phyloP scores from a whole-genome alignment of 805 yeast species.

The Saccharomycopsis synnaedendra region DNA sequence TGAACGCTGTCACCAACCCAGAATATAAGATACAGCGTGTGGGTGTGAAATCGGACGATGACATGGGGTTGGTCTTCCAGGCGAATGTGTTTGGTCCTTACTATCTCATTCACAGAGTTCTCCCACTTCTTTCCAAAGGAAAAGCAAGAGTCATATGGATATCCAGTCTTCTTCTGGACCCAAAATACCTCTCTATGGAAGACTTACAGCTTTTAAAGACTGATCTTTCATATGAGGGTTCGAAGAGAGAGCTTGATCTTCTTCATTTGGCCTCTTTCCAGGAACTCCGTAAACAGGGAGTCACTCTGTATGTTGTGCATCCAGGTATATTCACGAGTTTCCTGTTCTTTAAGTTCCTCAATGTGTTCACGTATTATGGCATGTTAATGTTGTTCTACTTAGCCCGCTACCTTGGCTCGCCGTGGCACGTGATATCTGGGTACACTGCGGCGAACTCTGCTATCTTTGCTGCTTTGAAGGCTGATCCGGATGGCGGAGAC shows the following conservation, averaged over 20 bases:
- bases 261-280: slow-evolving; percentile 64
- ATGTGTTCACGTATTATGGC: slow-evolving; percentile 69
- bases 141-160: slow-evolving; percentile 59
- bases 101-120: slow-evolving; percentile 60
- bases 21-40: slow-evolving; percentile 71
- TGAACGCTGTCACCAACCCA: slow-evolving; percentile 81
- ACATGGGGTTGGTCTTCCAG: slow-evolving; percentile 80
- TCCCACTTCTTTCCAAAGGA: slow-evolving; percentile 33
- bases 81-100: slow-evolving; percentile 97
- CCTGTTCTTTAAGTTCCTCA: slow-evolving; percentile 66
- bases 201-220: slow-evolving; percentile 64
- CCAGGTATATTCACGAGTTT: slow-evolving; percentile 91
- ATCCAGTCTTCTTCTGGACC: slow-evolving; percentile 70
- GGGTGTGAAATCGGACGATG: slow-evolving; percentile 71
- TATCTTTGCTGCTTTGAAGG: slow-evolving; percentile 47
- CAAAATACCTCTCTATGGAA: slow-evolving; percentile 58
- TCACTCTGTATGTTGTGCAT: slow-evolving; percentile 70
- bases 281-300: slow-evolving; percentile 34
- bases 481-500: slow-evolving; percentile 33
- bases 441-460: slow-evolving; percentile 87
- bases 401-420: slow-evolving; percentile 74
- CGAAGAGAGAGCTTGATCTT: slow-evolving; percentile 78
- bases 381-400: slow-evolving; percentile 78
- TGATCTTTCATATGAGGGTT: slow-evolving; percentile 76
- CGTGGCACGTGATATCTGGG: slow-evolving; percentile 83